Evolutionary conservation across 2,329 filamentous ascomycete genomes (phyloP), one percentile per base, ranked within the genome.

Genomic region (Pseudocercospora vitis): DNA sequence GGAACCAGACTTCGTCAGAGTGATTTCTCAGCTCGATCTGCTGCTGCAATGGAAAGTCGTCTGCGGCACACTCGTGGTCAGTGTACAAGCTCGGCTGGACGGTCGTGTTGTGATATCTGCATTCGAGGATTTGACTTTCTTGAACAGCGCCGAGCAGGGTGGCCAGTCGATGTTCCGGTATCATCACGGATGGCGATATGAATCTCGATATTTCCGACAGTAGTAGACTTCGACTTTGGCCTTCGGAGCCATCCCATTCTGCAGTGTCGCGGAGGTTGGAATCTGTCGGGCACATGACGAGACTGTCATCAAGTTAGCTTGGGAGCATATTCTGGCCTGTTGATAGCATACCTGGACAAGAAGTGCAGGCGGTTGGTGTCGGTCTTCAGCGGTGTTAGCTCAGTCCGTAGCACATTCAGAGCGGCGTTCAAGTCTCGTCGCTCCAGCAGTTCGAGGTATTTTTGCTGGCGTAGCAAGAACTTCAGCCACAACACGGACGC

Each of bases 171-270:
- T 94, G 89, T 67, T 96, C 89, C 1, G 94, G 94, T 50, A 99
- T 87, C 91, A 99, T 97, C 39, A 96, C 89, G 3, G 91, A 94
- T 0, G 94, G 92, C 1, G 94, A 96, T 70, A 99, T 95, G 52
- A 84, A 96, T 76, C 81, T 89, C 19, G 91, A 96, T 28, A 97
- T 75, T 55, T 94, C 84, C 0, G 88, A 89, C 16, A 97, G 80
- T 3, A 97, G 74, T 12, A 79, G 75, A 59, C 84, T 83, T 58
- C 92, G 84, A 35, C 91, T 96, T 52, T 83, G 74, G 35, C 88
- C 89, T 37, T 81, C 73, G 1, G 90, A 86, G 11, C 90, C 91
- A 68, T 95, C 89, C 91, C 92, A 97, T 7, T 83, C 80, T 1
- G 91, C 88, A 71, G 88, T 88, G 3, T 73, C 69, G 70, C 85